Evolutionary conservation across 768 basidiomycete genomes (phyloP), one percentile per base, ranked within the genome.

Genomic region (Lactifluus rugatus): DNA sequence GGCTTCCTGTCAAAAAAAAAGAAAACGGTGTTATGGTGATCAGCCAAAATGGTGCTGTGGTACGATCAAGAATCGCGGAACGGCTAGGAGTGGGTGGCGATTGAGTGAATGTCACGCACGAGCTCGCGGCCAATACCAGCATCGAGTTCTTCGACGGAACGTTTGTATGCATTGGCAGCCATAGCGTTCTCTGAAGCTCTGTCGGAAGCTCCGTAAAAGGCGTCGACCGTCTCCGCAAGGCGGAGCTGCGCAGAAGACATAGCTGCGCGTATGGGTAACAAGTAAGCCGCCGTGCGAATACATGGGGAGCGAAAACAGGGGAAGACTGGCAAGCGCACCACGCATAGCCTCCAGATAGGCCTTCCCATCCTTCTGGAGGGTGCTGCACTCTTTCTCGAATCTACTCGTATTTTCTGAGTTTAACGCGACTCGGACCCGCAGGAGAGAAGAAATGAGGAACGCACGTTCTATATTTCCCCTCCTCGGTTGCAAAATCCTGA

Each of bases 161-260:
- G 82, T 68, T 90, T 95, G 78, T 98, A 99, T 2, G 96, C 89
- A 66, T 97, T 91, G 1, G 91, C 89, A 0, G 94, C 89, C 92
- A 98, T 96, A 9, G 95, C 96, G 46, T 93, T 89, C 62, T 93
- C 91, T 10, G 89, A 91, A 32, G 82, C 74, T 58, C 81, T 80
- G 76, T 93, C 92, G 14, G 89, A 81, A 47, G 93, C 81, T 58
- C 82, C 79, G 70, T 97, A 99, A 76, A 99, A 98, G 7, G 83
- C 76, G 70, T 94, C 89, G 69, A 99, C 80, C 28, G 94, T 95
- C 55, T 96, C 93, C 13, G 93, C 93, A 66, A 98, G 81, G 56
- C 90, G 84, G 19, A 85, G 81, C 71, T 98, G 94, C n/a, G 95
- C 84, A 21, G 86, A 76, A 14, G 93, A 87, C 95, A 98, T 96